Evolutionary conservation across 1,284 basidiomycete genomes (phyloP), one percentile per base, ranked within the genome.

Genomic region (Stereum hirsutum): DNA sequence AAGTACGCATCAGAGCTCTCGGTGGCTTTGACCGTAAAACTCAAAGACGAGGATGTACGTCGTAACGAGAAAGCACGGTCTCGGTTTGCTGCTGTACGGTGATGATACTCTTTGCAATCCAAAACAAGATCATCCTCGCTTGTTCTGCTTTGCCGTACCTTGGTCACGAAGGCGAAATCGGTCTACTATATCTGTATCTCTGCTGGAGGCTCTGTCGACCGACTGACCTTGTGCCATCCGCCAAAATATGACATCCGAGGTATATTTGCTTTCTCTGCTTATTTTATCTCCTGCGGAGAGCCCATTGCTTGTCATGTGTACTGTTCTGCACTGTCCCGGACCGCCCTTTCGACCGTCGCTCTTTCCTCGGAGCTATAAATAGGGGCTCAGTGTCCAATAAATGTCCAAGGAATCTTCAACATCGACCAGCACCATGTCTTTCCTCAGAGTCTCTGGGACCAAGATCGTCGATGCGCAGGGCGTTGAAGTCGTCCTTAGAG

Each of bases 401-500:
- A n/a, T n/a, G n/a, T n/a, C n/a, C n/a, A n/a, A n/a, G n/a, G n/a
- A n/a, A n/a, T n/a, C n/a, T 8, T 30, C 28, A 30, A 10, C 28
- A n/a, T 30, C 28, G n/a, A 10, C 28, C 12, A 11, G 26, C 21
- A 34, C 35, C 28, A 61, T 61, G 59, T 54, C 74, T 43, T 68
- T 74, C 48, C 60, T 83, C 32, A 70, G 65, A 49, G 72, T 81
- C 6, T 63, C 61, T 32, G 76, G 74, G 19, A 75, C 68, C 6
- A 75, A 72, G 52, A 65, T 82, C 46, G 68, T 81, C 42, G 69
- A 81, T 53, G 68, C n/a, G n/a, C n/a, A n/a, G n/a, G n/a, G n/a
- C n/a, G n/a, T n/a, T n/a, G n/a, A 78, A 47, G 64, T 81, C 41
- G 64, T 80, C 48, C 66, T 83, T 43, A 66, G 78, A 23, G 82